Percentiles rank a stretch among this genome's conserved stretches.
phyloP scores from a whole-genome alignment of 1,284 basidiomycete species.

The Rhodotorula sp. region DNA sequence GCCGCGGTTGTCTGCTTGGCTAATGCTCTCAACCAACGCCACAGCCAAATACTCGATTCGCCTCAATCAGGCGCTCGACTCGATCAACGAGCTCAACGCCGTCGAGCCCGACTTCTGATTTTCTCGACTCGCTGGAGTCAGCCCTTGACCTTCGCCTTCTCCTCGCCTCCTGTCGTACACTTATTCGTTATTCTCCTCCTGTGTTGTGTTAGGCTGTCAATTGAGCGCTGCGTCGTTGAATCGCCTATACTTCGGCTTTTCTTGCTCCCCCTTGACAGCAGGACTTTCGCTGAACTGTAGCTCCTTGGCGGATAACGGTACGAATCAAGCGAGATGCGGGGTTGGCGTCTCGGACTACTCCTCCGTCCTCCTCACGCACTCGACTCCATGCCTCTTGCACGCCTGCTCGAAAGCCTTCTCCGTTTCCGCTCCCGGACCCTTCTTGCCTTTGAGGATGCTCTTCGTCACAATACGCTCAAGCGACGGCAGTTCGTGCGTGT shows the following conservation, averaged over 20 bases:
- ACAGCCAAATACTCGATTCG: constrained; percentile 34
- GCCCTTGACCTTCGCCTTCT: not conserved
- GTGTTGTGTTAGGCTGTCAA: too few species aligned
- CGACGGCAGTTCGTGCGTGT: not conserved
- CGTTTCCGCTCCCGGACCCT: not conserved
- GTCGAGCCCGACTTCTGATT: constrained; percentile 20
- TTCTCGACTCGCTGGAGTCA: not conserved
- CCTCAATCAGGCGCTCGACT: constrained; percentile 39
- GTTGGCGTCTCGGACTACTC: too few species aligned
- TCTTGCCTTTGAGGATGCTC: not conserved
- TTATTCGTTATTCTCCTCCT: too few species aligned
- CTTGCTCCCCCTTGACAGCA: too few species aligned
- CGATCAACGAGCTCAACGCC: constrained; percentile 28
- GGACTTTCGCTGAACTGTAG: too few species aligned
- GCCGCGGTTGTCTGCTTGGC: not conserved
- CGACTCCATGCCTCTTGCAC: not conserved
- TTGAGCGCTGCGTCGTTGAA: too few species aligned
- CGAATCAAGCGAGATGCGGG: too few species aligned
- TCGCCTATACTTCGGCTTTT: too few species aligned
- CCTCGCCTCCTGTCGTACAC: not conserved
- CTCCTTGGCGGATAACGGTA: too few species aligned
- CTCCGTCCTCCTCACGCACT: not conserved
- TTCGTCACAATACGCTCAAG: too few species aligned
- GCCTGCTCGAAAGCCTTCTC: not conserved
- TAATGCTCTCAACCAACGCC: not conserved